Conservation (phyloP, 2,329 filamentous ascomycete species). For the Chalara sp. region DNA sequence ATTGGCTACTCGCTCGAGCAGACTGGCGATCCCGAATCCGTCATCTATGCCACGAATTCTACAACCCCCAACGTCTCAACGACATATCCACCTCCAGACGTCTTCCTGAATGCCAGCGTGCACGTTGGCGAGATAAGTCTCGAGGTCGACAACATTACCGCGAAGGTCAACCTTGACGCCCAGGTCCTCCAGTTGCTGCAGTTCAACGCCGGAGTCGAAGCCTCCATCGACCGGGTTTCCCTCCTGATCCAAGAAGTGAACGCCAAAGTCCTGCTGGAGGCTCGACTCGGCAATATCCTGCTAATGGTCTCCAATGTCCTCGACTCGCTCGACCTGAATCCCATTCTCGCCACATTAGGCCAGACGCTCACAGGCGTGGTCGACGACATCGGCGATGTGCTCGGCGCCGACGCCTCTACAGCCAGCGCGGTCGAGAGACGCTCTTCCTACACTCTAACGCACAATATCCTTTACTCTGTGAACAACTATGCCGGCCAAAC, state of each 20-base stretch:
- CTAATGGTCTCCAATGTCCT: constrained; percentile 53
- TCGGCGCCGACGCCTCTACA: constrained; percentile 10
- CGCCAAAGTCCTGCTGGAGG: constrained; percentile 52
- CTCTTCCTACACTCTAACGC: constrained; percentile 38
- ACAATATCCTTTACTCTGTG: constrained; percentile 54
- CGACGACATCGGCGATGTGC: constrained; percentile 29
- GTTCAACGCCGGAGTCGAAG: constrained; percentile 55
- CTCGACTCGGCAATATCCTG: constrained; percentile 52
- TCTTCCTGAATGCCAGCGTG: constrained; percentile 53
- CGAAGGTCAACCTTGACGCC: constrained; percentile 53
- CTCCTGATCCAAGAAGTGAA: constrained; percentile 51
- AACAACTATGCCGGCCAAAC: constrained; percentile 51
- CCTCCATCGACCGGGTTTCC: constrained; percentile 48
- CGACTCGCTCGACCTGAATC: constrained; percentile 52
- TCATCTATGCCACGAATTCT: constrained; percentile 46
- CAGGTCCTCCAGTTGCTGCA: constrained; percentile 50
- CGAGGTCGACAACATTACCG: constrained; percentile 51
- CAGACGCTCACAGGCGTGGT: constrained; percentile 41
- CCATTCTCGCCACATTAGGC: constrained; percentile 48
- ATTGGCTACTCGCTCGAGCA: constrained; percentile 47
- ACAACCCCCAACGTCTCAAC: constrained; percentile 37
- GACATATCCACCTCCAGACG: constrained; percentile 44
- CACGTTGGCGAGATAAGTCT: constrained; percentile 52
- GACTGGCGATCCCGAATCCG: constrained; percentile 42
- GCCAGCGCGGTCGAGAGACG: constrained; percentile 16